phyloP scores from a whole-genome alignment of 2,329 filamentous ascomycete genomes.

The Alternaria sp. region DNA sequence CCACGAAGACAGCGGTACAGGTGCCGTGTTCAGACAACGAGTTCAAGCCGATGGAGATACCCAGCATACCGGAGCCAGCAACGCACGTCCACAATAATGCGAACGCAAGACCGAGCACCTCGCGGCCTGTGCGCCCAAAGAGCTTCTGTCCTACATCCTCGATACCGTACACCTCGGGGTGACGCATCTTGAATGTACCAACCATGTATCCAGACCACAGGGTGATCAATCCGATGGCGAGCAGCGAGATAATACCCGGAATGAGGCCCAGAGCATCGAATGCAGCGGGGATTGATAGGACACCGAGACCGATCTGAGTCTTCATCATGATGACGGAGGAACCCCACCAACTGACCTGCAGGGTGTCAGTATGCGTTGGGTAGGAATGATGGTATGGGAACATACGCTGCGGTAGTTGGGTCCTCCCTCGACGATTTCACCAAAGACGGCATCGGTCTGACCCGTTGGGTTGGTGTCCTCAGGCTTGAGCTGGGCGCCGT shows the following conservation, averaged over 20 bases:
- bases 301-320: slow-evolving; percentile 46
- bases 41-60: slow-evolving; percentile 39
- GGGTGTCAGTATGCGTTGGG: slow-evolving; percentile 1
- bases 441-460: slow-evolving; percentile 55
- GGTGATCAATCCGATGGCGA: slow-evolving; percentile 52
- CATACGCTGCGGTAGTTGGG: slow-evolving; percentile 62
- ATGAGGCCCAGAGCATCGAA: slow-evolving; percentile 57
- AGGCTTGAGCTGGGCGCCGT: slow-evolving; percentile 6
- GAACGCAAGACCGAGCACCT: slow-evolving; percentile 49
- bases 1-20: slow-evolving; percentile 69
- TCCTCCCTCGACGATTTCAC: slow-evolving; percentile 51
- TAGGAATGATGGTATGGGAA: not conserved
- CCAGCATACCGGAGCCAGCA: slow-evolving; percentile 72
- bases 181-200: slow-evolving; percentile 60
- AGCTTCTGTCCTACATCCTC: slow-evolving; percentile 63
- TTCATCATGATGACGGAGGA: slow-evolving; percentile 40
- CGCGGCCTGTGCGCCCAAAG: slow-evolving; percentile 60
- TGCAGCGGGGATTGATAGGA: slow-evolving; percentile 57
- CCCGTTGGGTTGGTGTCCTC: slow-evolving; percentile 9
- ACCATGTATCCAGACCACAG: slow-evolving; percentile 59
- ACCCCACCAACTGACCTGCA: slow-evolving; percentile 35
- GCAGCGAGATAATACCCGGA: slow-evolving; percentile 56
- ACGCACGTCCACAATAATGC: slow-evolving; percentile 60
- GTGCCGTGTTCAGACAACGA: slow-evolving; percentile 66
- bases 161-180: slow-evolving; percentile 64